Conservation (phyloP, 257 asterid species). For the Capsicum baccatum region DNA sequence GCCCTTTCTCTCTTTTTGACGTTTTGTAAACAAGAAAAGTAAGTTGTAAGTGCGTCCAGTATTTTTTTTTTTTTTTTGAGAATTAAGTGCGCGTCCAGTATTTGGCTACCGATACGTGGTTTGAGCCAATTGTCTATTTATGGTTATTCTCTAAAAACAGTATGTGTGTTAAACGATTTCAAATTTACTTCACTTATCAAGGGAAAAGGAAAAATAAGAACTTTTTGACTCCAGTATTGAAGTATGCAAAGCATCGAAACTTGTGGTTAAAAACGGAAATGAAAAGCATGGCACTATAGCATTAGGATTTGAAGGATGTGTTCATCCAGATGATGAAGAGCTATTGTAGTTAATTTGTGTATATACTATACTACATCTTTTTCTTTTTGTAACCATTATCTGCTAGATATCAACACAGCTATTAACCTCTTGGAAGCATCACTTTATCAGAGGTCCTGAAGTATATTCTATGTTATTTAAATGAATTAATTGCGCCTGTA, state of each 20-base stretch:
- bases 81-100: too few species aligned
- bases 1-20: background rate
- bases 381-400: too few species aligned
- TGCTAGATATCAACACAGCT: background rate
- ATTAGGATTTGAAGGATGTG: background rate
- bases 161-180: too few species aligned
- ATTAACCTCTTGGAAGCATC: background rate
- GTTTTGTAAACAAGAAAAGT: background rate
- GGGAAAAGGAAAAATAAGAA: background rate
- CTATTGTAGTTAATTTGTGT: background rate
- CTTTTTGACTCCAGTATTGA: background rate
- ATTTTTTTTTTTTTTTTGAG: too few species aligned
- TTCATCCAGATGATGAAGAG: background rate
- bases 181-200: too few species aligned
- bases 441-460: background rate
- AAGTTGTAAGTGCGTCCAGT: background rate
- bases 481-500: background rate
- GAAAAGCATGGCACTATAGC: background rate
- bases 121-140: background rate
- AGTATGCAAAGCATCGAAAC: background rate
- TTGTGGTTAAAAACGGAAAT: background rate
- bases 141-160: constrained; percentile 18
- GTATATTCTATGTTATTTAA: background rate
- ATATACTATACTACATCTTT: background rate
- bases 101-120: background rate